phyloP scores from a whole-genome alignment of 306 rosid genomes.

The Vicia sativa region DNA sequence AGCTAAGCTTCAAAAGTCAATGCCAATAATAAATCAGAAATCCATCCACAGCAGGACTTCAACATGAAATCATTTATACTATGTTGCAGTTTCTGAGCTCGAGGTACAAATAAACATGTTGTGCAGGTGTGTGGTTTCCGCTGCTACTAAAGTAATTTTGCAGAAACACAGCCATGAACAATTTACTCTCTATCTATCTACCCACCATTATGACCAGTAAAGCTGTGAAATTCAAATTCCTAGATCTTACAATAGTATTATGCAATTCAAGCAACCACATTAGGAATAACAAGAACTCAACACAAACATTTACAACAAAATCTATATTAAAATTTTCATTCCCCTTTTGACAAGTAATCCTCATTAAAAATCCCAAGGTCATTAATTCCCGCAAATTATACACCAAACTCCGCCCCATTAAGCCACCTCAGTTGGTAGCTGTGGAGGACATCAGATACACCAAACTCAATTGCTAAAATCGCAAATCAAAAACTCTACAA shows the following conservation, averaged over 20 bases:
- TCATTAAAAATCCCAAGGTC: background rate
- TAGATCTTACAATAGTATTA: conserved; percentile 15
- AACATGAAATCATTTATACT: background rate
- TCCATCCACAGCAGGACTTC: conserved; percentile 9
- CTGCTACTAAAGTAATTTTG: background rate
- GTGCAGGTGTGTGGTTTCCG: conserved; percentile 14
- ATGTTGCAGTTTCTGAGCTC: background rate
- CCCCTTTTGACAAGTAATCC: background rate
- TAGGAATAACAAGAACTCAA: conserved; percentile 24
- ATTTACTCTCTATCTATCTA: conserved; percentile 19
- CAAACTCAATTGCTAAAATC: background rate
- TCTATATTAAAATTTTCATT: conserved; percentile 14
- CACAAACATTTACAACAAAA: conserved; percentile 18
- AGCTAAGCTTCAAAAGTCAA: conserved; percentile 22
- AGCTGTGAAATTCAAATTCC: conserved; percentile 10
- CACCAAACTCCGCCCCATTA: conserved; percentile 1
- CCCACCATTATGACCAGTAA: conserved; percentile 13
- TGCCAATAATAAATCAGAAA: conserved; percentile 7
- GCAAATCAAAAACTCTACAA: background rate
- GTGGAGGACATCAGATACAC: too few relatives aligned
- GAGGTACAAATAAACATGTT: conserved; percentile 13
- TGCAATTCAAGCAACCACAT: conserved; percentile 25
- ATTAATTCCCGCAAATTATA: background rate
- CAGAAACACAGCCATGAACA: conserved; percentile 6
- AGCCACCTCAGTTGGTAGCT: too few relatives aligned